A percentile compares a stretch with the other conserved stretches of the same genome.
Conservation (phyloP, 176 grass and related monocot species). For the Phyllostachys edulis region DNA sequence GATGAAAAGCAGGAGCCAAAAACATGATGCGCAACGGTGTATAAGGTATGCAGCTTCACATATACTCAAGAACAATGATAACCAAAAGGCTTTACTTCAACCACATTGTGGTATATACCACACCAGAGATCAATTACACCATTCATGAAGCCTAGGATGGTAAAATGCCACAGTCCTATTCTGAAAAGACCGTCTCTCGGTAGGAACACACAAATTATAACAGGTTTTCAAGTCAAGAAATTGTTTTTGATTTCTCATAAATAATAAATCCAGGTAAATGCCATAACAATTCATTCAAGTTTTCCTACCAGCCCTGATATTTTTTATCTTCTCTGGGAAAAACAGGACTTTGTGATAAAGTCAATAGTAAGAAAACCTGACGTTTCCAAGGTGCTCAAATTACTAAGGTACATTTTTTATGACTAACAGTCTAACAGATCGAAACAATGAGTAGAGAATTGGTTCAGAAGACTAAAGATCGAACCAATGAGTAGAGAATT, state of each 20-base stretch:
- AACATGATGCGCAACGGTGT: background rate
- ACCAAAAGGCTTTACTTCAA: slow-evolving; percentile 5
- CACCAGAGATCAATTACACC: slow-evolving; percentile 12
- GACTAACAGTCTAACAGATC: background rate
- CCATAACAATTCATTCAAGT: background rate
- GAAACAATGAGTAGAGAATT: too few relatives aligned
- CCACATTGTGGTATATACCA: background rate
- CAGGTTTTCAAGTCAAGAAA: slow-evolving; percentile 3
- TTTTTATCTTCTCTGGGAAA: too few relatives aligned
- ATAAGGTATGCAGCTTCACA: background rate
- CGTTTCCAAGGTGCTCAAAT: background rate
- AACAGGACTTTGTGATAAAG: too few relatives aligned
- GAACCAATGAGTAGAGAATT: background rate
- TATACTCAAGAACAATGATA: background rate
- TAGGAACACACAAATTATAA: background rate
- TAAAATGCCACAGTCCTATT: background rate
- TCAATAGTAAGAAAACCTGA: background rate
- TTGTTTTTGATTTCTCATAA: background rate
- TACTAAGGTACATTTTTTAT: background rate
- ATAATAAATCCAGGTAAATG: slow-evolving; percentile 2
- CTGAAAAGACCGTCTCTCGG: background rate
- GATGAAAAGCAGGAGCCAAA: slow-evolving; percentile 4
- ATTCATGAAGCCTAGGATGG: background rate
- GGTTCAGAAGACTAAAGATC: too few relatives aligned
- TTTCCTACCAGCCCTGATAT: too few relatives aligned